Percentiles rank a stretch among this genome's conserved stretches.
phyloP scores from a whole-genome alignment of 1,139 yeast genomes.

The Blastobotrys capitulatus region DNA sequence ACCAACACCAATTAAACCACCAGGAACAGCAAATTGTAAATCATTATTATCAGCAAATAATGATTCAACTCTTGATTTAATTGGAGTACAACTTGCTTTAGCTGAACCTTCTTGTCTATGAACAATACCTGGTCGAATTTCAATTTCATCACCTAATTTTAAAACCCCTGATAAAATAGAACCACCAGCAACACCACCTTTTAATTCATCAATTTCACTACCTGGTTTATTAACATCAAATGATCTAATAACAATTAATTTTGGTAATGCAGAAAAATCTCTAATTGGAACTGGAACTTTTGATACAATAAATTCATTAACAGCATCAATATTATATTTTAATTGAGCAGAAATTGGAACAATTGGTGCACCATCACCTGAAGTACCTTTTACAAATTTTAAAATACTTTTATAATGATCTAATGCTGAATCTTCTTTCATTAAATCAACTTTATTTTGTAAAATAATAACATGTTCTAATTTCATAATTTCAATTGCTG shows the following conservation, averaged over 20 bases:
- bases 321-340: conserved; percentile 97
- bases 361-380: conserved; percentile 98
- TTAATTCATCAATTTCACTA: conserved; percentile 91
- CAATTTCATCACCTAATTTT: conserved; percentile 96
- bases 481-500: conserved; percentile 99
- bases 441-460: conserved; percentile 97
- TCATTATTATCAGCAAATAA: conserved; percentile 97
- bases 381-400: conserved; percentile 92
- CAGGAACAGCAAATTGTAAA: conserved; percentile 98
- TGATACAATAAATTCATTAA: conserved; percentile 91
- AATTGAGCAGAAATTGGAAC: conserved; percentile 99
- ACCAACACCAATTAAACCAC: conserved; percentile 99
- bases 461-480: conserved; percentile 92
- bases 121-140: conserved; percentile 97
- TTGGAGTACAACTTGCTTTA: conserved; percentile 92
- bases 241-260: conserved; percentile 95
- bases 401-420: conserved; percentile 93
- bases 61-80: conserved; percentile 88
- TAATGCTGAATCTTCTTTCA: conserved; percentile 94
- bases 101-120: conserved; percentile 81
- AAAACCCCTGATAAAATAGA: conserved; percentile 95
- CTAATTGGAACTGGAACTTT: conserved; percentile 95
- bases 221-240: conserved; percentile 99
- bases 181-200: conserved; percentile 99
- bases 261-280: conserved; percentile 90